Conservation (phyloP, 108 stramenopile genomes). For the Nitzschia sp. region DNA sequence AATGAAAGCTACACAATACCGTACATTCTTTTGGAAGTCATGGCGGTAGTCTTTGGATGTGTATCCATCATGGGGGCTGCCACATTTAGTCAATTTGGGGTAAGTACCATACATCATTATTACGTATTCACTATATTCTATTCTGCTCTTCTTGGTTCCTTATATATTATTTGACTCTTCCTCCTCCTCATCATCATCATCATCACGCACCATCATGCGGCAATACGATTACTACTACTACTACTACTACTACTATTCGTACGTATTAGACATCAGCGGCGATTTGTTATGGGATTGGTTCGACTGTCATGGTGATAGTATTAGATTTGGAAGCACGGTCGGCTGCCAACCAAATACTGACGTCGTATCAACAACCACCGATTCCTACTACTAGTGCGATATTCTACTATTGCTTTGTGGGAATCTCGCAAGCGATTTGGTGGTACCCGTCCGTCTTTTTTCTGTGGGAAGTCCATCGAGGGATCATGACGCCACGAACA, state of each 20-base stretch:
- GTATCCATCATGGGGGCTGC: not conserved
- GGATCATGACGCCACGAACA: slow-evolving; percentile 24
- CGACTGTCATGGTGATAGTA: not conserved
- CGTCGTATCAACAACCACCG: not conserved
- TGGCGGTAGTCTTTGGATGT: slow-evolving; percentile 3
- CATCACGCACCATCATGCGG: too few species aligned
- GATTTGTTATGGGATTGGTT: not conserved
- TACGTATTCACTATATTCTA: too few species aligned
- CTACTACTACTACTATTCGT: not conserved
- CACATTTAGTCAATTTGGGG: slow-evolving; percentile 2
- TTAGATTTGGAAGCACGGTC: not conserved
- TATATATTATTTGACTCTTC: too few species aligned
- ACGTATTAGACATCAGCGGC: not conserved
- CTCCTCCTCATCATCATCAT: too few species aligned
- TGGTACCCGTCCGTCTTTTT: slow-evolving; percentile 11
- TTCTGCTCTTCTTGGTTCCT: too few species aligned
- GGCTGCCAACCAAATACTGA: not conserved
- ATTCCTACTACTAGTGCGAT: not conserved
- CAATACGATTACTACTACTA: too few species aligned
- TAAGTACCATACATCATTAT: slow-evolving; percentile 3
- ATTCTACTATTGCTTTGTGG: slow-evolving; percentile 1
- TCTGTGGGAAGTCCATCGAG: slow-evolving; percentile 12
- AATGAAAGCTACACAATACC: not conserved
- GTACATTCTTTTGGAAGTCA: not conserved
- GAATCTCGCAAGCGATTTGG: not conserved